Evolutionary conservation across 2,329 filamentous ascomycete species (phyloP), one percentile per base, ranked within the genome.

Genomic region (Huntiella savannae): DNA sequence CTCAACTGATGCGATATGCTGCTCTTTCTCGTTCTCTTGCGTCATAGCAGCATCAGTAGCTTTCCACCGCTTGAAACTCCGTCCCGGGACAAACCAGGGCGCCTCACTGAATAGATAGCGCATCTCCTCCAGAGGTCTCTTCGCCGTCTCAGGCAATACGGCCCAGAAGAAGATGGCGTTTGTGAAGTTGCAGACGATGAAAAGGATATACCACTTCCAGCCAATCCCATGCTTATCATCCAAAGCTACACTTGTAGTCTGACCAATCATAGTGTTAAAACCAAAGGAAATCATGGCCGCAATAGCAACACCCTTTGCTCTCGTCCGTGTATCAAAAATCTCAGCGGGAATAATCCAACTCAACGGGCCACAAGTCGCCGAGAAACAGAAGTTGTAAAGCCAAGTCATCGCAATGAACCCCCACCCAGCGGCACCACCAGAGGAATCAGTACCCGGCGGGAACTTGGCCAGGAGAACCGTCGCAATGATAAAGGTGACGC

Each of bases 321-420:
- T 71, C 0, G 80, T 86, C 51, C 77, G 73, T 2, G 78, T 86
- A 59, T 86, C 81, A 61, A 86, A 86, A 36, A 84, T 79, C 57
- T 84, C 79, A 43, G 79, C 76, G 0, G 73, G 73, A 50, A 77
- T 75, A 53, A 72, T 71, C 69, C 61, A 70, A 0, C 59, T 61
- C 1, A 85, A 61, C 0, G 81, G 79, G 16, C 81, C 81, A 49
- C 77, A 82, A 2, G 78, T 79, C 33, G 70, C 69, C 3, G 70
- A 78, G 66, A 84, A 86, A 37, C 69, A 78, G 63, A 85, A 80
- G 62, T 87, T 86, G 67, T 83, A 87, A 1, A 82, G 58, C 82
- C 82, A 87, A 1, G 81, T 87, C 54, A 73, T 68, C 37, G 50
- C 55, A 51, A 87, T 87, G 60, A 87, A 88, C 1, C 74, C 79